Evolutionary conservation across 345 rosid species (phyloP).

Genomic region (Brassica cretica): DNA sequence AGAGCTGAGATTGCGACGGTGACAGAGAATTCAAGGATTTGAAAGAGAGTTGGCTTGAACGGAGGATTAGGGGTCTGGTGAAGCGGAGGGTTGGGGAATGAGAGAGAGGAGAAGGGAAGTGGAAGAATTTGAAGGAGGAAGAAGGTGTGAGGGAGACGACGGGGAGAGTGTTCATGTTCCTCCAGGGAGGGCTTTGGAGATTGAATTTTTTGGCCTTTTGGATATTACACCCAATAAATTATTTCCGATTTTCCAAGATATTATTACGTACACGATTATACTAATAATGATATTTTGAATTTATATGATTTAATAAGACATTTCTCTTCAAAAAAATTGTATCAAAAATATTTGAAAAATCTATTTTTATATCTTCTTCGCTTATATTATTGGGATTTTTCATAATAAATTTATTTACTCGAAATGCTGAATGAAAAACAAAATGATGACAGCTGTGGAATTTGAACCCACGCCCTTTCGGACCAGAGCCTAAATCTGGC

Average conservation of each 20-base stretch:
- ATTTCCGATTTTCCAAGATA: not conserved
- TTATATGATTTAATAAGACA: no score
- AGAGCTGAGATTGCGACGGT: slow-evolving; percentile 57
- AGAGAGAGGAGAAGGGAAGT: slow-evolving; percentile 28
- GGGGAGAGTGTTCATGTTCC: slow-evolving; percentile 62
- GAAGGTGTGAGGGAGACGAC: slow-evolving; percentile 45
- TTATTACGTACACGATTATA: not conserved
- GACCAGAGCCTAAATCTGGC: slow-evolving; percentile 99
- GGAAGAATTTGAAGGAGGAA: slow-evolving; percentile 33
- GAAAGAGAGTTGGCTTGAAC: no score
- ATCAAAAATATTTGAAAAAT: no score
- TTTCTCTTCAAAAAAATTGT: no score
- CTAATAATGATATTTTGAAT: no score
- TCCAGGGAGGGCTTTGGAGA: not conserved
- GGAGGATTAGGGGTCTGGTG: slow-evolving; percentile 39
- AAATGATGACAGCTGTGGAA: slow-evolving; percentile 92
- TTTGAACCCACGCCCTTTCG: slow-evolving; percentile 99
- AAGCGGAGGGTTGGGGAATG: slow-evolving; percentile 32
- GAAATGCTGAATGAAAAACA: not conserved
- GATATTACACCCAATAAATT: slow-evolving; percentile 21
- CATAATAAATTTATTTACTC: no score
- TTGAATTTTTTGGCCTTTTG: not conserved
- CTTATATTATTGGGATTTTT: no score
- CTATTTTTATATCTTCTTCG: no score
- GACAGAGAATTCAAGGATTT: slow-evolving; percentile 25